Conservation (phyloP, 306 rosid genomes). For the Pterocarpus santalinus region DNA sequence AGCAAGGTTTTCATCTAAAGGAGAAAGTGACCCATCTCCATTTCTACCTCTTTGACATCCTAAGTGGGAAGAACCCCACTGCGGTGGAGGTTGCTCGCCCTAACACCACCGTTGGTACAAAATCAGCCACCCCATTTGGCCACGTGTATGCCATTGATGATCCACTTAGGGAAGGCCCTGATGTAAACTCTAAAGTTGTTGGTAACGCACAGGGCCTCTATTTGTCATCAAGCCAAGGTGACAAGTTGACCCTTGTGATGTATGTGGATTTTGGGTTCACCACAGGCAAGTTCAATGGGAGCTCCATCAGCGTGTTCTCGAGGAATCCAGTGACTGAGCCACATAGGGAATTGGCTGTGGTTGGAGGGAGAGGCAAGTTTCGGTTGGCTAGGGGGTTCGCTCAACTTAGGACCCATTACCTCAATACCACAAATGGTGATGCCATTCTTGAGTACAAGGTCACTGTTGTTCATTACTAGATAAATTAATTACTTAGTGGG, state of each 20-base stretch:
- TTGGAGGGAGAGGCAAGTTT: conserved; percentile 63
- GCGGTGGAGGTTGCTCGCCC: conserved; percentile 47
- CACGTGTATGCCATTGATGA: conserved; percentile 53
- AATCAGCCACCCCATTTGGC: conserved; percentile 50
- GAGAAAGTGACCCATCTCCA: conserved; percentile 56
- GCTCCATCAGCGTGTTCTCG: conserved; percentile 56
- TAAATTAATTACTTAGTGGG: background rate
- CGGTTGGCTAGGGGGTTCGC: conserved; percentile 54
- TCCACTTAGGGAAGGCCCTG: conserved; percentile 49
- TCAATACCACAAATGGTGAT: conserved; percentile 45
- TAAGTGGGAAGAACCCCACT: conserved; percentile 49
- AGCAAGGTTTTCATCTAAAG: background rate
- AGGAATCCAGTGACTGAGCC: conserved; percentile 57
- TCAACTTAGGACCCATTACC: conserved; percentile 23
- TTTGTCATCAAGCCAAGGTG: conserved; percentile 42
- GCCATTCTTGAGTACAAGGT: conserved; percentile 53
- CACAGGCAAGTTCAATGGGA: conserved; percentile 47
- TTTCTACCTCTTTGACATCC: conserved; percentile 60
- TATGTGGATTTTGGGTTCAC: conserved; percentile 54
- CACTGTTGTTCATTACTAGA: conserved; percentile 51
- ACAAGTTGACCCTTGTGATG: conserved; percentile 33
- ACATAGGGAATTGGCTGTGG: conserved; percentile 53
- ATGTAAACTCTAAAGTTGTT: conserved; percentile 34
- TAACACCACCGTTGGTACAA: conserved; percentile 3
- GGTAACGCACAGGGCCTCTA: conserved; percentile 62